These are phyloP conservation scores for Arthroderma uncinatum DNA, from an alignment of 2,329 filamentous ascomycete genomes.

Conservation along the genomic window DNA sequence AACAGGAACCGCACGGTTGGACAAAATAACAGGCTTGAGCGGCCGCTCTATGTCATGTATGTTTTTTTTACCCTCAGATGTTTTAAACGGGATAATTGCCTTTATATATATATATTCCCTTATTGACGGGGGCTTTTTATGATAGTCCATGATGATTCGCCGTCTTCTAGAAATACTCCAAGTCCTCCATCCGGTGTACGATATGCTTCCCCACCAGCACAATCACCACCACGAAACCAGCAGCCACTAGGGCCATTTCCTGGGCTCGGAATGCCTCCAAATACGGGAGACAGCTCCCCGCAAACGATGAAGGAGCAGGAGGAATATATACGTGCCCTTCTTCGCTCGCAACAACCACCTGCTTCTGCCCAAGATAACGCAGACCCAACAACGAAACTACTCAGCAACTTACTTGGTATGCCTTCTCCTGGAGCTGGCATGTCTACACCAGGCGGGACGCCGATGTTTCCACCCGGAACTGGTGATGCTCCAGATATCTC, in stretches of 20 bases:
- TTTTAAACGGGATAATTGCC: neutral
- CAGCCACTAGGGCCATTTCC: neutral
- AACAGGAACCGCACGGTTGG: conserved; percentile 47
- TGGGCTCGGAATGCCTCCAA: conserved; percentile 11
- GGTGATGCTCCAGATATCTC: conserved; percentile 15
- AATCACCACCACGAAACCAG: neutral
- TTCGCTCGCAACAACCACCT: conserved; percentile 24
- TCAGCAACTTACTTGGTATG: conserved; percentile 26
- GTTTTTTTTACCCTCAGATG: neutral
- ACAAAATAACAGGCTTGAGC: conserved; percentile 51
- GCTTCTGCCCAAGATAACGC: conserved; percentile 16
- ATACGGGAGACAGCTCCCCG: conserved; percentile 20
- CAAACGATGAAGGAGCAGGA: conserved; percentile 32
- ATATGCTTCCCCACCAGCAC: neutral
- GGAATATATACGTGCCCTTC: conserved; percentile 32
- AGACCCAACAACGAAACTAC: conserved; percentile 29
- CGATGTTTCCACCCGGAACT: conserved; percentile 13
- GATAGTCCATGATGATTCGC: conserved; percentile 19
- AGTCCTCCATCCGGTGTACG: conserved; percentile 13
- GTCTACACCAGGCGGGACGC: conserved; percentile 12
- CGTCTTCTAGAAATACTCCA: conserved; percentile 9
- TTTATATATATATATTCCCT: too few relatives aligned
- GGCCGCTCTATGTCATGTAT: conserved; percentile 36
- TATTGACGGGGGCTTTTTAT: neutral
- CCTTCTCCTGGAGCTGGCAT: conserved; percentile 22